Conservation (phyloP, 1,284 basidiomycete genomes). For the Trametes polyzona region DNA sequence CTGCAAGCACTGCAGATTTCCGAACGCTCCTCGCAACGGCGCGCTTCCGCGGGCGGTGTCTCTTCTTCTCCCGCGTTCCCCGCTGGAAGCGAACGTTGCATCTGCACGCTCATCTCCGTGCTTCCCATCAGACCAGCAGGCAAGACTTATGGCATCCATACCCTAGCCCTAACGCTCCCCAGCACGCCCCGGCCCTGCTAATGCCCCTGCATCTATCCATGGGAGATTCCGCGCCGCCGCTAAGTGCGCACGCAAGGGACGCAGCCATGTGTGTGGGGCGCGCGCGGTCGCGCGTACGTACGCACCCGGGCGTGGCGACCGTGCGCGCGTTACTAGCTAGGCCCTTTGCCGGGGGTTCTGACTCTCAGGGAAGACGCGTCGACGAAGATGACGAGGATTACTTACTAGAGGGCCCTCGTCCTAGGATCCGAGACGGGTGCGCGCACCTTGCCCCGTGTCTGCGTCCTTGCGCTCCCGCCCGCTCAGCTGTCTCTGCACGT, state of each 20-base stretch:
- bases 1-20: too few species aligned
- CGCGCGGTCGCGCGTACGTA: too few species aligned
- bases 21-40: not conserved
- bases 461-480: not conserved
- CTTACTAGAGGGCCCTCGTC: not conserved
- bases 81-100: not conserved
- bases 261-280: too few species aligned
- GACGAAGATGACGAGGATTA: too few species aligned
- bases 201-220: too few species aligned
- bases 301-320: not conserved
- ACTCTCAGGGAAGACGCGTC: too few species aligned
- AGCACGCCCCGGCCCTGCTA: too few species aligned
- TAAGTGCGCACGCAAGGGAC: too few species aligned
- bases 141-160: slow-evolving; percentile 11
- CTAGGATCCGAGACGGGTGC: not conserved
- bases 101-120: not conserved
- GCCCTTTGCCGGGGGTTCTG: too few species aligned
- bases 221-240: too few species aligned
- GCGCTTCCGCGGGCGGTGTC: not conserved
- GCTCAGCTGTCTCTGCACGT: not conserved
- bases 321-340: too few species aligned
- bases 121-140: slow-evolving; percentile 4
- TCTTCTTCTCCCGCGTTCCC: not conserved
- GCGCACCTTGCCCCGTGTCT: not conserved
- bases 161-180: too few species aligned